These are phyloP conservation scores for Botrytis byssoidea DNA, from an alignment of 2,329 filamentous ascomycete species.

Conservation along the genomic window DNA sequence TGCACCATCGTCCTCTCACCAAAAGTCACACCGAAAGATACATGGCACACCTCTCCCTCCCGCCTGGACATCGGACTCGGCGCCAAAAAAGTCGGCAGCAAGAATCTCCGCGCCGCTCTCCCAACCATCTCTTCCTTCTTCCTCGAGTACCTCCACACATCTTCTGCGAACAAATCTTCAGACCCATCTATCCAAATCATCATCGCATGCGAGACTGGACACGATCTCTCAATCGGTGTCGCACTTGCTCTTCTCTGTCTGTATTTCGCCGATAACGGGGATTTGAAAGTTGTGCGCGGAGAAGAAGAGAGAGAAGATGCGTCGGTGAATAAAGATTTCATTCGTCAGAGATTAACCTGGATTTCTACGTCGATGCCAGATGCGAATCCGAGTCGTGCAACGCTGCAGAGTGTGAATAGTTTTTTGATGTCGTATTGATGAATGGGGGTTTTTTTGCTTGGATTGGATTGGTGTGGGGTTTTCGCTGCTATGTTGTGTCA, in stretches of 20 bases:
- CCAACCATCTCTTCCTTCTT: constrained; percentile 40
- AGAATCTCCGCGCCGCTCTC: constrained; percentile 74
- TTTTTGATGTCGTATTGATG: constrained; percentile 64
- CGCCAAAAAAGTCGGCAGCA: constrained; percentile 73
- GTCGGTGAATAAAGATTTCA: constrained; percentile 67
- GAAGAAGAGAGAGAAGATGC: constrained; percentile 16
- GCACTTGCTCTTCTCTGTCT: constrained; percentile 75
- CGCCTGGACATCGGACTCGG: constrained; percentile 61
- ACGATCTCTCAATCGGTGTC: constrained; percentile 75
- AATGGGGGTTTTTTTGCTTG: too few relatives aligned
- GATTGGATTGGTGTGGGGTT: too few relatives aligned
- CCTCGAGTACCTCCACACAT: constrained; percentile 26
- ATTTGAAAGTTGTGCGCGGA: constrained; percentile 25
- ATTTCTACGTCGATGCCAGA: constrained; percentile 77
- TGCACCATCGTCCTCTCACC: constrained; percentile 45
- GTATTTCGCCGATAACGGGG: constrained; percentile 65
- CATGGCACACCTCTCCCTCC: constrained; percentile 41
- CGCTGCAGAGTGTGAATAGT: constrained; percentile 87
- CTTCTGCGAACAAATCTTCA: too few relatives aligned
- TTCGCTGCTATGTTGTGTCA: too few relatives aligned
- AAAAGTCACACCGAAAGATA: constrained; percentile 46
- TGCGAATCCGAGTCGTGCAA: constrained; percentile 80
- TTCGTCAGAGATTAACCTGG: constrained; percentile 75
- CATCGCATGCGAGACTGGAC: constrained; percentile 73
- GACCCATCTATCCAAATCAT: constrained; percentile 42